phyloP scores from a whole-genome alignment of 495 filamentous ascomycete genomes.

The Jackrogersella multiformis region DNA sequence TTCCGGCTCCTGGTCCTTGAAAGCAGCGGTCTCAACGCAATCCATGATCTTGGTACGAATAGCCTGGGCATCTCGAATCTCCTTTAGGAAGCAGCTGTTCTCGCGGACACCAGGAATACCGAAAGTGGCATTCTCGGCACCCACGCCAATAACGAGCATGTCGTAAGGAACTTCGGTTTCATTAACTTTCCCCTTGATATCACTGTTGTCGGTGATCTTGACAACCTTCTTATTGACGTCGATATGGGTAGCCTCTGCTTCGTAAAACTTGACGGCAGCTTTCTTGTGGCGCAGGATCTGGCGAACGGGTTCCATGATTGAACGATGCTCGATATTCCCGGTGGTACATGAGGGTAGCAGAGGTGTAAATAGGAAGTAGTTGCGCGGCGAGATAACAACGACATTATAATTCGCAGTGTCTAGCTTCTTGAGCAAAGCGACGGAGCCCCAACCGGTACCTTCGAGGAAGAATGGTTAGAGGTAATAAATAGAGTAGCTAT shows the following conservation, averaged over 20 bases:
- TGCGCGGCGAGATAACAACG: conserved; percentile 92
- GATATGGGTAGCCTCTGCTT: conserved; percentile 97
- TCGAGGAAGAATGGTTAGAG: conserved; percentile 29
- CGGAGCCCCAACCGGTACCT: conserved; percentile 89
- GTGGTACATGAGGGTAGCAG: conserved; percentile 96
- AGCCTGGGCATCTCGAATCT: conserved; percentile 92
- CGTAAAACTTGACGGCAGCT: conserved; percentile 91
- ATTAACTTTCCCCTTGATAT: conserved; percentile 84
- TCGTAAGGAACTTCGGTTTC: conserved; percentile 95
- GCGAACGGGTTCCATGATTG: conserved; percentile 98
- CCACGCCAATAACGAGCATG: conserved; percentile 96
- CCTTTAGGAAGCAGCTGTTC: conserved; percentile 97
- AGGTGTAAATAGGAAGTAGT: conserved; percentile 99
- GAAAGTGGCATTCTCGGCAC: conserved; percentile 98
- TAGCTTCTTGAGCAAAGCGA: conserved; percentile 96
- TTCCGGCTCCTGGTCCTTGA: conserved; percentile 93
- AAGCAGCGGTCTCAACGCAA: conserved; percentile 96
- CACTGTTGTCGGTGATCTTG: conserved; percentile 88
- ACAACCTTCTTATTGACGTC: conserved; percentile 91
- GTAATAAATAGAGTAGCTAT: not conserved
- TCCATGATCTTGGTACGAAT: conserved; percentile 99
- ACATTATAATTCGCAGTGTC: conserved; percentile 99
- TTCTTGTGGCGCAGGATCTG: conserved; percentile 94
- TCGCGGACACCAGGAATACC: conserved; percentile 96
- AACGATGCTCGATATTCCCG: conserved; percentile 96